Base-by-base conservation (phyloP, 768 basidiomycete species). In the Aureoboletus auriporus region DNA sequence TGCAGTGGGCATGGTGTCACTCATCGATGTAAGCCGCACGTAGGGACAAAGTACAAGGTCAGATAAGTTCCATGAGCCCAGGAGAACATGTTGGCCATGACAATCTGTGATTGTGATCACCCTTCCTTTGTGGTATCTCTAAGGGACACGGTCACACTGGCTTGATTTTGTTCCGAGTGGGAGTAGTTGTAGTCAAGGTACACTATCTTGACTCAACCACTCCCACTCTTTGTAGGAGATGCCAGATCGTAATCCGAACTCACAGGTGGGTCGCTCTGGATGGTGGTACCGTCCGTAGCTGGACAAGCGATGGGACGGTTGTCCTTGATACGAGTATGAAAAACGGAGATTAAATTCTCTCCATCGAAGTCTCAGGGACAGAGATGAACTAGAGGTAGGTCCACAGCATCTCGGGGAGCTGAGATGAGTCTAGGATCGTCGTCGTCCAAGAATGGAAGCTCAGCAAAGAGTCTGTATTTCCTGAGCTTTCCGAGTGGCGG, bases 231-330 rank as follows among this genome's bases (percentile, higher is more conserved):
- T 55, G 59, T 48, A 53, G 2, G 65, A 36, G 20, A 64, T 46
- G 5, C 63, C 63, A 4, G 67, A 44, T 4, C 63, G 65, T 62
- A 60, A 64, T 5, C 63, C 63, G 6, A 64, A 6, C 0, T 65
- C 63, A 38, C 67, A 67, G 12, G 38, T 39, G n/a, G n/a, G n/a
- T 60, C 57, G 50, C 60, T 55, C 63, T 63, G 67, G 34, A 54
- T 42, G 35, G 39, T 49, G n/a, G 51, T 36, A 23, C 14, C 54
- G 51, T 0, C 30, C 23, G 1, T 46, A 33, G 3, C 20, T 23
- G 53, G 31, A 37, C 59, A 62, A 36, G 47, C 36, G 30, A 35
- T 36, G 3, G 63, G 63, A 23, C 48, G 53, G 2, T 37, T 51
- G 31, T 62, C 60, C 40, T 53, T 55, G 52, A 57, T 55, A 20